Evolutionary conservation across 805 yeast species (phyloP).

Genomic region (Saturnispora zaruensis): DNA sequence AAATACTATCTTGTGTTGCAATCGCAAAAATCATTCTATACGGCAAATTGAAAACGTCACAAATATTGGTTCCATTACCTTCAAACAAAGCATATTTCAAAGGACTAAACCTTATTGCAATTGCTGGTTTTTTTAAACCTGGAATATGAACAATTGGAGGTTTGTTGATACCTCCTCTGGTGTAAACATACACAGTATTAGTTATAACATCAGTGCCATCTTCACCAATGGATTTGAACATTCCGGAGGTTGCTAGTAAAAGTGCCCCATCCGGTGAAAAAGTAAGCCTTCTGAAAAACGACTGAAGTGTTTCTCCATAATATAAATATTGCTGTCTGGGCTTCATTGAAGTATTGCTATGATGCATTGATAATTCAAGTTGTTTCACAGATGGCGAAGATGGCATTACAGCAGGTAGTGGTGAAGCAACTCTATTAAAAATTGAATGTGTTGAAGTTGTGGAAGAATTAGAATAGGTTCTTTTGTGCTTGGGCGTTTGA

Average conservation of each 20-base stretch:
- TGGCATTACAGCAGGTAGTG: constrained; percentile 39
- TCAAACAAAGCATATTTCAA: constrained; percentile 32
- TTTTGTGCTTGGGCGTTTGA: constrained; percentile 29
- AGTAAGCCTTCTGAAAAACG: constrained; percentile 78
- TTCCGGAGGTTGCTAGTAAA: constrained; percentile 71
- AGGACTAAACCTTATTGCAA: constrained; percentile 76
- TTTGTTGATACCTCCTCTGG: constrained; percentile 53
- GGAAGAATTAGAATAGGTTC: constrained; percentile 36
- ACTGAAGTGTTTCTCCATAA: constrained; percentile 80
- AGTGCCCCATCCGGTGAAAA: constrained; percentile 89
- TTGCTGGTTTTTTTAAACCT: constrained; percentile 73
- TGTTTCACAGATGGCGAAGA: constrained; percentile 20
- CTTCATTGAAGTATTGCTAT: constrained; percentile 6
- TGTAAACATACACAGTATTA: constrained; percentile 74
- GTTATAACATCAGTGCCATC: constrained; percentile 16
- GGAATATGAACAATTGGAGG: constrained; percentile 76
- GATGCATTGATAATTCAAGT: constrained; percentile 8
- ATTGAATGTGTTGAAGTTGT: constrained; percentile 26
- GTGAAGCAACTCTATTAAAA: constrained; percentile 22
- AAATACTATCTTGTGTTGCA: constrained; percentile 81
- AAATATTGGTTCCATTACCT: constrained; percentile 20
- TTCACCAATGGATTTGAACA: constrained; percentile 30
- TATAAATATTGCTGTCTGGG: constrained; percentile 43
- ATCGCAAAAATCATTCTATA: constrained; percentile 85
- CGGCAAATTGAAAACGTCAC: constrained; percentile 44